Evolutionary conservation across 2,329 filamentous ascomycete species (phyloP).

Genomic region (Fusarium beomiforme): DNA sequence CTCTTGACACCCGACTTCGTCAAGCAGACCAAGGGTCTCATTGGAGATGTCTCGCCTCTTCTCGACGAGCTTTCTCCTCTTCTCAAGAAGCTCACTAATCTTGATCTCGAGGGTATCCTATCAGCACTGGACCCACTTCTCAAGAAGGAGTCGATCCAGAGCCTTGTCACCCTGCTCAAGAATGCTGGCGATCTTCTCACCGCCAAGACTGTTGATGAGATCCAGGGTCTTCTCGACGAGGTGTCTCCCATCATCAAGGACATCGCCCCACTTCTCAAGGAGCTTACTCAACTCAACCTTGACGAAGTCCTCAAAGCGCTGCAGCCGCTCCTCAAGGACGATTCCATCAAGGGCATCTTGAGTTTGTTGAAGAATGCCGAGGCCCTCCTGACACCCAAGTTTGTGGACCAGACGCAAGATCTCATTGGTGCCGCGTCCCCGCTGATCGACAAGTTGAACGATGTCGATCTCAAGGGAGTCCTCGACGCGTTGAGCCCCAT

Average conservation of each 20-base stretch:
- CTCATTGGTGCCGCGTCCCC: constrained; percentile 26
- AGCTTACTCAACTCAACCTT: constrained; percentile 49
- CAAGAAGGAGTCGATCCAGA: constrained; percentile 40
- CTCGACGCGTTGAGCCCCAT: constrained; percentile 10
- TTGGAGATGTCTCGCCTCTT: constrained; percentile 45
- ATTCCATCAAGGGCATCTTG: constrained; percentile 34
- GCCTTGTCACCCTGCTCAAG: constrained; percentile 38
- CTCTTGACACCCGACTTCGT: constrained; percentile 47
- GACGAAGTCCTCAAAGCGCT: constrained; percentile 46
- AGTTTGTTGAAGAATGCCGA: constrained; percentile 48
- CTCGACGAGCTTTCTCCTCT: constrained; percentile 46
- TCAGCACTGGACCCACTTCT: constrained; percentile 43
- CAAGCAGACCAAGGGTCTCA: constrained; percentile 38
- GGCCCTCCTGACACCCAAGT: constrained; percentile 37
- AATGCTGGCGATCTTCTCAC: constrained; percentile 40
- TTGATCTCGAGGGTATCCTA: constrained; percentile 48
- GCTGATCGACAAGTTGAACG: constrained; percentile 13
- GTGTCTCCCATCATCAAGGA: constrained; percentile 44
- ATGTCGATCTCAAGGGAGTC: constrained; percentile 16
- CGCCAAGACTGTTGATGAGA: constrained; percentile 35
- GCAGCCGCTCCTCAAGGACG: constrained; percentile 47
- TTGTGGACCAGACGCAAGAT: constrained; percentile 36
- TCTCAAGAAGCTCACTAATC: constrained; percentile 42
- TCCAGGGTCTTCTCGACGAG: constrained; percentile 49
- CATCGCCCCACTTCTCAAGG: constrained; percentile 30